phyloP scores from a whole-genome alignment of 345 rosid species.

The Limnanthes douglasii region DNA sequence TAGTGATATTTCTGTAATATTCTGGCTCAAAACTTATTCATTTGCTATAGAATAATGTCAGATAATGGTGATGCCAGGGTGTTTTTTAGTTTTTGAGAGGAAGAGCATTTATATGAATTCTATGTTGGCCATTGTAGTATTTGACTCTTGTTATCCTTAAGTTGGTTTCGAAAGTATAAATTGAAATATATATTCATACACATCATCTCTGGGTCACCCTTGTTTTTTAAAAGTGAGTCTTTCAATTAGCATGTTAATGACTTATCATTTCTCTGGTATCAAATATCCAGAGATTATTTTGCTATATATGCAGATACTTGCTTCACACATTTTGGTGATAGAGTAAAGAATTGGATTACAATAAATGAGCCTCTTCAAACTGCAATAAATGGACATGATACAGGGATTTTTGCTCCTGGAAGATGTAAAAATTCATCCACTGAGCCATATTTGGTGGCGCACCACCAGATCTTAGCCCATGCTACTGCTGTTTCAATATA shows the following conservation, averaged over 20 bases:
- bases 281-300: slow-evolving; percentile 57
- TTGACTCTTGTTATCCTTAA: no score
- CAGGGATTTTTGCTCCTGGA: slow-evolving; percentile 59
- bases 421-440: slow-evolving; percentile 39
- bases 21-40: no score
- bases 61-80: no score
- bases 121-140: no score
- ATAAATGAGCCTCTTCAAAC: slow-evolving; percentile 64
- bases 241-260: no score
- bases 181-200: background rate
- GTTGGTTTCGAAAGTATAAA: no score
- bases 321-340: slow-evolving; percentile 64
- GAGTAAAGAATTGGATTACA: slow-evolving; percentile 86
- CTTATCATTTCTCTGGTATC: no score
- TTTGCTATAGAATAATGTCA: no score
- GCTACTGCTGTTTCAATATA: slow-evolving; percentile 60
- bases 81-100: no score
- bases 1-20: no score
- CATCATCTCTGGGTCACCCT: background rate
- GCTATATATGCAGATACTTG: slow-evolving; percentile 58
- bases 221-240: no score
- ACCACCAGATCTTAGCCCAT: slow-evolving; percentile 76
- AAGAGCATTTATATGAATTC: no score
- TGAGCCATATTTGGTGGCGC: slow-evolving; percentile 70
- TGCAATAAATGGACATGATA: slow-evolving; percentile 38